Evolutionary conservation across 2,329 filamentous ascomycete species (phyloP).

Genomic region (Cryphonectria naterciae): DNA sequence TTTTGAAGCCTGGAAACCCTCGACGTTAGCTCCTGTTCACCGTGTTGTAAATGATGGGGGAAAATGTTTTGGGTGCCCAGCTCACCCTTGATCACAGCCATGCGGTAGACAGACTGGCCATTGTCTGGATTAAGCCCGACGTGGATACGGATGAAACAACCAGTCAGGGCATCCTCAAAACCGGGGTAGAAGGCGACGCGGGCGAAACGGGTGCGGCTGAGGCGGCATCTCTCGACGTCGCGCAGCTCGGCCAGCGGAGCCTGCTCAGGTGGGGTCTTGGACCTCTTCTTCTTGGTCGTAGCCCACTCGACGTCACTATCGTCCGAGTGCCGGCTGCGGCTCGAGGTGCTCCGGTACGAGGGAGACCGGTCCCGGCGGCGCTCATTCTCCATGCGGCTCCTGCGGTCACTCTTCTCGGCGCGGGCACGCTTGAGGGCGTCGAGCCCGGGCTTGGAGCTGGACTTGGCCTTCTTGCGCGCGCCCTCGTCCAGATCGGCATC

Average conservation of each 20-base stretch:
- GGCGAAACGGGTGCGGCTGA: conserved; percentile 85
- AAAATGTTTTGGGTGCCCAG: conserved; percentile 23
- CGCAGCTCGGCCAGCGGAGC: conserved; percentile 71
- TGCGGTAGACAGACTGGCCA: conserved; percentile 79
- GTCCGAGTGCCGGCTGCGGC: conserved; percentile 44
- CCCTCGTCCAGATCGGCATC: conserved; percentile 78
- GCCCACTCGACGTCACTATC: conserved; percentile 82
- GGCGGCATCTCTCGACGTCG: conserved; percentile 83
- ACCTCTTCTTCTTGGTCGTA: conserved; percentile 50
- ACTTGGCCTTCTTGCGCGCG: conserved; percentile 73
- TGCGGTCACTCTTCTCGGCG: conserved; percentile 67
- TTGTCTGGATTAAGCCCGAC: conserved; percentile 77
- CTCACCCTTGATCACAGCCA: conserved; percentile 84
- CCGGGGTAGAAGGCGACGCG: conserved; percentile 92
- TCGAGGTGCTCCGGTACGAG: conserved; percentile 42
- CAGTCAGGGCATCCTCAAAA: conserved; percentile 79
- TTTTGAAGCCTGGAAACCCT: conserved; percentile 65
- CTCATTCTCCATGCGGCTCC: conserved; percentile 66
- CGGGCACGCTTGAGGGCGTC: conserved; percentile 68
- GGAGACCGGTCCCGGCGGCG: conserved; percentile 56
- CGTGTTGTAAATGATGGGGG: conserved; percentile 26
- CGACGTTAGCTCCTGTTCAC: neutral
- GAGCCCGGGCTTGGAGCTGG: conserved; percentile 74
- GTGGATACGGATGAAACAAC: conserved; percentile 84
- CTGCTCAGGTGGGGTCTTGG: conserved; percentile 61